Evolutionary conservation across 148 eudicot genomes (phyloP), one percentile per base, ranked within the genome.

Genomic region (Agrostemma githago): DNA sequence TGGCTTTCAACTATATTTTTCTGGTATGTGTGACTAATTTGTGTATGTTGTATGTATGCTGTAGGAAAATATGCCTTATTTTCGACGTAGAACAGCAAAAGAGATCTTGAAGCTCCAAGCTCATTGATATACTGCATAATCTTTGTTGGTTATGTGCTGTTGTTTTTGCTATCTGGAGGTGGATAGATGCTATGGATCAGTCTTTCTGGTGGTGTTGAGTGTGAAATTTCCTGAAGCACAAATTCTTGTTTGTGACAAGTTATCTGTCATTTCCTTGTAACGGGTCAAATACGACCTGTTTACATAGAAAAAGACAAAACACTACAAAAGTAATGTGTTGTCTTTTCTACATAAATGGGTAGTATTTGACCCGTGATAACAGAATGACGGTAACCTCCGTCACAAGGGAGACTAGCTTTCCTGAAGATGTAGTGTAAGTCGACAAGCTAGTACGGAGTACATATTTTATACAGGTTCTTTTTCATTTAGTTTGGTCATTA

Each of bases 61-160:
- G 78, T 71, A 94, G 97, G 91, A 87, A 17, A 66, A 91, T 79
- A 94, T 94, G 98, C 93, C 90, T 62, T 94, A 94, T 85, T 94
- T 94, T 72, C 84, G 98, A 64, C 77, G 3, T 19, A 84, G 98
- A 78, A 94, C 96, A 19, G 97, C 88, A 19, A 94, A 89, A 85
- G 98, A 94, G 83, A 87, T 94, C 66, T 78, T 91, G 85, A 83
- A 78, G 80, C 81, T 91, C 72, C 86, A 81, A 82, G 98, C 98
- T 14, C 86, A 85, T 60, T 91, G 83, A 90, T 75, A 41, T 38
- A n/a, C 70, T 12, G 48, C 53, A 70, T 75, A 16, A 41, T 68
- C n/a, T 15, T 37, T 37, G 66, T 39, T 39, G 48, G 42, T 66
- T 10, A 48, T 21, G 41, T 6, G 58, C 58, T 6, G 44, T 71